Evolutionary conservation across 108 stramenopile genomes (phyloP).

Genomic region (Nannochloropsis salina): DNA sequence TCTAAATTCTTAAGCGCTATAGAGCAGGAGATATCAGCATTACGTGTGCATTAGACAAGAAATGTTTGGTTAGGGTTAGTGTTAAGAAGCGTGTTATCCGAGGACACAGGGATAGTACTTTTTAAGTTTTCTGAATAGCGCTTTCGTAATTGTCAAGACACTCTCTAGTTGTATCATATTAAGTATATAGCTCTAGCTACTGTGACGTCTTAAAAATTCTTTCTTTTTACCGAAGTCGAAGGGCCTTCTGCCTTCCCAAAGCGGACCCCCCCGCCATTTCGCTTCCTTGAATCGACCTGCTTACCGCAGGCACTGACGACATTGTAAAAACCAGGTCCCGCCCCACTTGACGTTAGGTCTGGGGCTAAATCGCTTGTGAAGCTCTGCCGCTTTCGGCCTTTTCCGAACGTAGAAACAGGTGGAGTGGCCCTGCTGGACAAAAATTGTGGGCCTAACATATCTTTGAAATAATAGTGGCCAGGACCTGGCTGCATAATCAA

Average conservation of each 20-base stretch:
- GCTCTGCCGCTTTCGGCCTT: neutral
- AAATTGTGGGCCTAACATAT: neutral
- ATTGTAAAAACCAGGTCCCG: neutral
- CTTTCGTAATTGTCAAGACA: too few relatives aligned
- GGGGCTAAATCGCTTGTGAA: neutral
- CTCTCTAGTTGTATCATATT: too few relatives aligned
- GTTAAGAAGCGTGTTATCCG: too few relatives aligned
- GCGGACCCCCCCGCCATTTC: neutral
- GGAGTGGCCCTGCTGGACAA: neutral
- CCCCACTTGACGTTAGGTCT: neutral
- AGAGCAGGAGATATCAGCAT: neutral
- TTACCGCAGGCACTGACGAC: neutral
- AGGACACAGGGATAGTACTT: too few relatives aligned
- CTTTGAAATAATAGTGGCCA: neutral
- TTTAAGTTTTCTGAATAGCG: too few relatives aligned
- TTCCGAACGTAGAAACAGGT: neutral
- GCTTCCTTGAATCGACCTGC: constrained; percentile 17
- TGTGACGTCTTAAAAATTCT: too few relatives aligned
- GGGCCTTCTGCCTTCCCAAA: neutral
- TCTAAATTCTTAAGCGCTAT: neutral
- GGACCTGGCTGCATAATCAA: neutral
- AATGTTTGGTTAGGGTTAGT: too few relatives aligned
- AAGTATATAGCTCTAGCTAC: too few relatives aligned
- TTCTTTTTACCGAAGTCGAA: neutral
- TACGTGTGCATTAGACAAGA: neutral